Conservation (phyloP, 345 rosid genomes). For the Murraya koenigii region DNA sequence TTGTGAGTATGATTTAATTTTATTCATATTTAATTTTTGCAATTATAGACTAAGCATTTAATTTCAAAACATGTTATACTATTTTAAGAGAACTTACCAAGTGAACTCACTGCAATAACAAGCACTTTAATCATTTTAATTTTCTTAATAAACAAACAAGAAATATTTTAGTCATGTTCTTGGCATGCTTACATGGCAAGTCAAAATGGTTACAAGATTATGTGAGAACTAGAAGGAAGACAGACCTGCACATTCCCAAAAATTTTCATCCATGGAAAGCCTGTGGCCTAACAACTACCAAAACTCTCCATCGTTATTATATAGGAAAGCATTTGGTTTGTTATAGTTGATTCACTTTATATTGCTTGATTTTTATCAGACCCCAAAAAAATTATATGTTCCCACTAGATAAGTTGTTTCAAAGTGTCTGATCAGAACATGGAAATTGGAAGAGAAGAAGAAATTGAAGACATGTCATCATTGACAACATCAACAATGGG, state of each 20-base stretch:
- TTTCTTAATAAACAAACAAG: no score
- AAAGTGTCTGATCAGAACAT: constrained; percentile 21
- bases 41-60: no score
- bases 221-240: constrained; percentile 7
- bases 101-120: no score
- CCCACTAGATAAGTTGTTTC: not conserved
- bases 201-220: constrained; percentile 2
- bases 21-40: no score
- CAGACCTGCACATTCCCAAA: constrained; percentile 2
- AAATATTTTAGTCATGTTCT: constrained; percentile 9
- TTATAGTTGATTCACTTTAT: constrained; percentile 50
- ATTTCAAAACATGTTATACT: no score
- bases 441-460: constrained; percentile 55
- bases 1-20: no score
- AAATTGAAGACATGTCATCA: constrained; percentile 48
- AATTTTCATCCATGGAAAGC: constrained; percentile 58
- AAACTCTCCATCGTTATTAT: constrained; percentile 39
- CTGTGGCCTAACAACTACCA: constrained; percentile 72
- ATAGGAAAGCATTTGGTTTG: constrained; percentile 58
- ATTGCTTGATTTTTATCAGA: constrained; percentile 18
- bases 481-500: constrained; percentile 55
- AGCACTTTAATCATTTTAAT: no score
- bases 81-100: no score
- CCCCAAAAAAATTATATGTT: constrained; percentile 9
- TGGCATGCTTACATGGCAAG: constrained; percentile 17